Evolutionary conservation across 768 basidiomycete genomes (phyloP), one percentile per base, ranked within the genome.

Genomic region (Auriscalpium orientale): DNA sequence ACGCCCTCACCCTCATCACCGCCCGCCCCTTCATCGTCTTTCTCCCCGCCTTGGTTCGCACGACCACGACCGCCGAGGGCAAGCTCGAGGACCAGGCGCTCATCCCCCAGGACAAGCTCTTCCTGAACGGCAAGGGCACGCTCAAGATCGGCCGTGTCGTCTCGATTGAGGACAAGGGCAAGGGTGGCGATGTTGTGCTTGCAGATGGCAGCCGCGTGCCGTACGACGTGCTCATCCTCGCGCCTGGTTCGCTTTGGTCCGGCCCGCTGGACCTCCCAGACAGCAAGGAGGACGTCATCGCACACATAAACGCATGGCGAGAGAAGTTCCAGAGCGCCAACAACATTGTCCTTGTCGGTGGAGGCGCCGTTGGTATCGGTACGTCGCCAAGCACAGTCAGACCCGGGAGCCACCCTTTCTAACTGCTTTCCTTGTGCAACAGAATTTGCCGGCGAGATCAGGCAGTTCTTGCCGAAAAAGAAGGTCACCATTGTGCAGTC

Each of bases 401-500:
- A 21, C 18, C 47, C 21, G 12, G 47, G 40, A 44, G 33, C 12
- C 38, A 36, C 37, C 43, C 22, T 49, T 38, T 15, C 62, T 53
- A 58, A 49, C 8, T 4, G 33, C 13, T 20, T 21, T 8, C 45
- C 49, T 12, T 12, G 7, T 4, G 8, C 21, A 4, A 4, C 51
- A 77, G 76, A 78, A 56, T 57, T 71, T 7, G 71, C 72, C 1
- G 76, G 76, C 7, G 76, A 78, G 67, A 62, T 78, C 36, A 69
- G 67, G 40, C 72, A 78, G 44, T 62, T 67, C 10, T 72, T 70
- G 49, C 74, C 76, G 10, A 75, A 55, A 20, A 71, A 66, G 65
- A 83, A 78, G 57, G 73, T 87, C 13, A 83, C 83, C 12, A 74
- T 87, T 49, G 76, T 87, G 9, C 85, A 87, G 7, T 71, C 74